Evolutionary conservation across 2,329 filamentous ascomycete species (phyloP), one percentile per base, ranked within the genome.

Genomic region (Neopestalotiopsis sp.): DNA sequence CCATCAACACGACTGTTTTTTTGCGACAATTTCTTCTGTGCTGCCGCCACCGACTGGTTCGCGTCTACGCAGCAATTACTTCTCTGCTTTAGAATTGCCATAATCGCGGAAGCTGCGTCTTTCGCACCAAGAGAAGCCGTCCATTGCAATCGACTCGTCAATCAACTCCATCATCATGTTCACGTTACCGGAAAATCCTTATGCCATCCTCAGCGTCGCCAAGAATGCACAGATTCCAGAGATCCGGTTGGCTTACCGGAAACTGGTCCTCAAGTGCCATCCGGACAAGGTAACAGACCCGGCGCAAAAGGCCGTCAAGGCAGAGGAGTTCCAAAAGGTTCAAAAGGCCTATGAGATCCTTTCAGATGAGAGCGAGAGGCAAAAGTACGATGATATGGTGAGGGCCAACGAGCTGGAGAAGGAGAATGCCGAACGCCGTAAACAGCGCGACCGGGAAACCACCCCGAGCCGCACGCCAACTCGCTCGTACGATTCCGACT

Each of bases 311-410:
- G 89, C 90, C 69, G 84, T 89, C 74, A 97, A 95, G 80, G 90
- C 93, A 74, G 91, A 94, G 74, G 91, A 97, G 81, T 99, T 98
- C 77, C 94, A 98, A 81, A 91, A 90, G 78, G 93, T 98, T 42
- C 95, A 98, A 80, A 90, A 95, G 75, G 95, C 96, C 65, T 99
- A 97, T 81, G 96, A 98, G 81, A 85, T 96, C 38, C 88, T 99
- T 70, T 93, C 90, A 76, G 91, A 98, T 77, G 92, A 95, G 34
- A 85, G 83, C 6, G 89, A 91, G 77, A 86, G 94, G 69, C 81
- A 84, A 69, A 90, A 90, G 73, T 97, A 98, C 80, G 94, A 98
- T 81, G 90, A 94, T 66, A 70, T 69, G 67, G 77, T 81, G 94
- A 75, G 87, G 87, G 77, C 73, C 56, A 89, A 88, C 79, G 81